Evolutionary conservation across 1,284 basidiomycete species (phyloP).

Genomic region (Microstroma glucosiphilum): DNA sequence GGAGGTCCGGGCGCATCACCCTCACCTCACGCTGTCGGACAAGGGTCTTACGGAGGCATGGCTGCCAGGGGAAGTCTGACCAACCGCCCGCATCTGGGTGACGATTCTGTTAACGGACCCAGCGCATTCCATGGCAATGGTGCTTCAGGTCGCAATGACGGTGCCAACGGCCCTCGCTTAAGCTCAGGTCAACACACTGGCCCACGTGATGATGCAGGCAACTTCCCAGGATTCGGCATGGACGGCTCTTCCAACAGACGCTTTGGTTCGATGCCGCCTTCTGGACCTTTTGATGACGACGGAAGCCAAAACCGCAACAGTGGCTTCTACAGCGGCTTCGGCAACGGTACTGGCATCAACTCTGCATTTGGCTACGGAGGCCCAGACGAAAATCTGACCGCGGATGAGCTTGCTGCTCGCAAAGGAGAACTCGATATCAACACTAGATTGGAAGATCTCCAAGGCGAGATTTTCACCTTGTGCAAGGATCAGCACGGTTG

Average conservation of each 20-base stretch:
- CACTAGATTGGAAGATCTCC: conserved; percentile 87
- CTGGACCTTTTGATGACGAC: not conserved
- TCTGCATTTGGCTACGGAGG: conserved; percentile 53
- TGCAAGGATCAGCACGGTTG: conserved; percentile 99
- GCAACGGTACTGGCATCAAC: conserved; percentile 7
- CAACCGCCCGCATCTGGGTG: not conserved
- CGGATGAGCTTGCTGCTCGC: conserved; percentile 51
- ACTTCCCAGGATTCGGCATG: not conserved
- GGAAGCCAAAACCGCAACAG: conserved; percentile 21
- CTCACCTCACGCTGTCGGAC: not conserved
- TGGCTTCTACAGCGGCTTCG: conserved; percentile 40
- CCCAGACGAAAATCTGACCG: conserved; percentile 23
- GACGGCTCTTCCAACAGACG: not conserved
- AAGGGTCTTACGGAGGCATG: not conserved
- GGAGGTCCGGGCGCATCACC: not conserved
- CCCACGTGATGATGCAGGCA: too few species aligned
- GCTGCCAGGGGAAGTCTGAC: not conserved
- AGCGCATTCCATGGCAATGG: not conserved
- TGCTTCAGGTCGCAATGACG: not conserved
- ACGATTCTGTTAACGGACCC: too few species aligned
- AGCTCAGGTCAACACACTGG: not conserved
- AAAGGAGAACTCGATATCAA: conserved; percentile 73
- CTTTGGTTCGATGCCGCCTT: not conserved
- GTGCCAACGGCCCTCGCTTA: not conserved
- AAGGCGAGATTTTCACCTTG: conserved; percentile 79